Percentiles rank a stretch among this genome's conserved stretches.
Evolutionary conservation across 495 filamentous ascomycete species (phyloP).

Genomic region (Podospora pseudopauciseta): DNA sequence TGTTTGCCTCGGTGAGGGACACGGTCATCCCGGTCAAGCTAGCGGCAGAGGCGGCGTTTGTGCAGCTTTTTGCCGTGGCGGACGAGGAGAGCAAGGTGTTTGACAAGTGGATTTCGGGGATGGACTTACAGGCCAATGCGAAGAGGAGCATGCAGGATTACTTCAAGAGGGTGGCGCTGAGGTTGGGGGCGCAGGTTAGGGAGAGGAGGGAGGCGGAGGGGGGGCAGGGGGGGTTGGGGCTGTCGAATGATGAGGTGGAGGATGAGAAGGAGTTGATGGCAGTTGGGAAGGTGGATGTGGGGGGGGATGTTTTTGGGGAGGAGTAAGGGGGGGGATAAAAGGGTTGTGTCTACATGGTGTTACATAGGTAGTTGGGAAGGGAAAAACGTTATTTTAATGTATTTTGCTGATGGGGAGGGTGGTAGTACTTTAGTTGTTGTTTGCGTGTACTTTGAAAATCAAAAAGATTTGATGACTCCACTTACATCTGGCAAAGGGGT

Average conservation of each 20-base stretch:
- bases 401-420: not conserved
- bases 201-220: constrained; percentile 89
- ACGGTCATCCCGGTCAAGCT: constrained; percentile 94
- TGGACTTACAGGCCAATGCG: constrained; percentile 58
- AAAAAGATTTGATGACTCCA: too few relatives aligned
- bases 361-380: not conserved
- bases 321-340: constrained; percentile 22
- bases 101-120: constrained; percentile 72
- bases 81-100: constrained; percentile 83
- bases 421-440: too few relatives aligned
- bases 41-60: constrained; percentile 88
- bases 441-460: too few relatives aligned
- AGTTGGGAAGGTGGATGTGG: constrained; percentile 86
- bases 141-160: constrained; percentile 96
- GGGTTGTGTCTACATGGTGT: not conserved
- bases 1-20: constrained; percentile 89
- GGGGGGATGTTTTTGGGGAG: constrained; percentile 55
- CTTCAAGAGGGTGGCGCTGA: constrained; percentile 86
- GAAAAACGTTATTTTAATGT: not conserved
- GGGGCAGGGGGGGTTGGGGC: constrained; percentile 76
- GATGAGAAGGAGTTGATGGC: constrained; percentile 96
- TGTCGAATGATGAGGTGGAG: constrained; percentile 84
- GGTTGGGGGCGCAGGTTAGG: constrained; percentile 75
- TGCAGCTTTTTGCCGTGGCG: constrained; percentile 89
- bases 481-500: too few relatives aligned